These are phyloP conservation scores for Penicillium corylophilum DNA, from an alignment of 2,329 filamentous ascomycete species.

Conservation along the genomic window DNA sequence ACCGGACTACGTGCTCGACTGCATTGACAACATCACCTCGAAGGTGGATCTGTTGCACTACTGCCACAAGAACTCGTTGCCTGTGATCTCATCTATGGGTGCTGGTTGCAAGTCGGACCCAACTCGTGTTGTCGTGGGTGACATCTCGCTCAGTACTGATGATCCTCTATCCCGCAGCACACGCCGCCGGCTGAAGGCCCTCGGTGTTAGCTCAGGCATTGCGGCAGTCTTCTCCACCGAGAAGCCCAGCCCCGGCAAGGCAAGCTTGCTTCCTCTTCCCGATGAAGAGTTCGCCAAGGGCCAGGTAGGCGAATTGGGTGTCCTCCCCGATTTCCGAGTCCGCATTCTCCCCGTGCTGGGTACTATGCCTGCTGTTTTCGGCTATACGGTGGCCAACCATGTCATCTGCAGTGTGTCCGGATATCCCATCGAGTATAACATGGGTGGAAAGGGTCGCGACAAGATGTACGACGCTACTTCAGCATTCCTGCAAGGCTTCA, in stretches of 20 bases:
- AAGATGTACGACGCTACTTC: constrained; percentile 90
- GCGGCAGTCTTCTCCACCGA: constrained; percentile 92
- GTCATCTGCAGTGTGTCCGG: constrained; percentile 77
- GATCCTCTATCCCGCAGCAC: constrained; percentile 86
- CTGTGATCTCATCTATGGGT: constrained; percentile 92
- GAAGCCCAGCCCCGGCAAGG: constrained; percentile 85
- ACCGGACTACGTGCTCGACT: constrained; percentile 90
- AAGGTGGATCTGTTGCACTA: constrained; percentile 90
- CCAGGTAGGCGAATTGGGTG: constrained; percentile 78
- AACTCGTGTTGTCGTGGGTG: constrained; percentile 83
- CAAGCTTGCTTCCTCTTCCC: constrained; percentile 77
- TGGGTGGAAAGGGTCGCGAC: constrained; percentile 75
- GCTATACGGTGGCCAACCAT: constrained; percentile 87
- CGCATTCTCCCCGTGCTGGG: constrained; percentile 93
- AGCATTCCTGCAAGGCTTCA: constrained; percentile 69
- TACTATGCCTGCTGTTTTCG: constrained; percentile 97
- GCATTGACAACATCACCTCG: constrained; percentile 97
- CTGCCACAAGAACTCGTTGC: constrained; percentile 73
- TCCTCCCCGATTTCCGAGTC: constrained; percentile 88
- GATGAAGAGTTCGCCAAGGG: constrained; percentile 89
- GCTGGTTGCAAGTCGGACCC: constrained; percentile 89
- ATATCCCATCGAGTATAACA: constrained; percentile 79
- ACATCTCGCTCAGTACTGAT: constrained; percentile 84
- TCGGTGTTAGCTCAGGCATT: constrained; percentile 80
- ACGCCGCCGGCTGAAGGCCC: constrained; percentile 69